Conservation (phyloP, 257 asterid genomes). For the Ilex asprella region DNA sequence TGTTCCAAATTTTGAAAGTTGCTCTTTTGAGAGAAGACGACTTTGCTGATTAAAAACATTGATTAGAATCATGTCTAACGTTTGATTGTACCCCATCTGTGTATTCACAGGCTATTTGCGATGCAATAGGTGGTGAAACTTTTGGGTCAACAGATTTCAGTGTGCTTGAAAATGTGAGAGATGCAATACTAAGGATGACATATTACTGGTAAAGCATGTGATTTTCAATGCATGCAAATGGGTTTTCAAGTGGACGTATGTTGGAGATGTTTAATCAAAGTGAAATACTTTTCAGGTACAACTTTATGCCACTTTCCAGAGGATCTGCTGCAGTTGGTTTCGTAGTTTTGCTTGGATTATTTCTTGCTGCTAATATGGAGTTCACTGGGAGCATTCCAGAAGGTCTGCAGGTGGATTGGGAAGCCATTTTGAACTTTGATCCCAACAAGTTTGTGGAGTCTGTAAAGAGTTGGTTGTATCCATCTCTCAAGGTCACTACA, state of each 20-base stretch:
- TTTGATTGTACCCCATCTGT: not conserved
- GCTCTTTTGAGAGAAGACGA: too few relatives aligned
- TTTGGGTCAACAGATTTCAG: slow-evolving; percentile 83
- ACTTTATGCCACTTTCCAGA: slow-evolving; percentile 82
- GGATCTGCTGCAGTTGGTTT: slow-evolving; percentile 80
- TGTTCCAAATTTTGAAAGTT: too few relatives aligned
- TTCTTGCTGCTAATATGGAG: slow-evolving; percentile 96
- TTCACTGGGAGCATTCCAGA: slow-evolving; percentile 86
- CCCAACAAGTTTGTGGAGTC: slow-evolving; percentile 49
- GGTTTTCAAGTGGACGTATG: too few relatives aligned
- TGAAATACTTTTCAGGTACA: slow-evolving; percentile 54
- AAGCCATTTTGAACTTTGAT: slow-evolving; percentile 75
- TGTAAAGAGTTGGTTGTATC: slow-evolving; percentile 72
- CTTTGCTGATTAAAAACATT: too few relatives aligned
- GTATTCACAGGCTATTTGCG: slow-evolving; percentile 76
- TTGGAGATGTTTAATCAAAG: too few relatives aligned
- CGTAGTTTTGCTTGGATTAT: slow-evolving; percentile 72
- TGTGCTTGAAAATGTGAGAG: slow-evolving; percentile 79
- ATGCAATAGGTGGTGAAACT: slow-evolving; percentile 74
- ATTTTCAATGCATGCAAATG: slow-evolving; percentile 1
- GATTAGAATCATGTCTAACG: not conserved
- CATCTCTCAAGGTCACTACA: slow-evolving; percentile 70
- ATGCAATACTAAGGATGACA: slow-evolving; percentile 73
- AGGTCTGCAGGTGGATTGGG: slow-evolving; percentile 94
- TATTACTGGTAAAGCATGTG: slow-evolving; percentile 65